A percentile compares a stretch with the other conserved stretches of the same genome.
Conservation (phyloP, 306 rosid species). For the Astragalus membranaceus region DNA sequence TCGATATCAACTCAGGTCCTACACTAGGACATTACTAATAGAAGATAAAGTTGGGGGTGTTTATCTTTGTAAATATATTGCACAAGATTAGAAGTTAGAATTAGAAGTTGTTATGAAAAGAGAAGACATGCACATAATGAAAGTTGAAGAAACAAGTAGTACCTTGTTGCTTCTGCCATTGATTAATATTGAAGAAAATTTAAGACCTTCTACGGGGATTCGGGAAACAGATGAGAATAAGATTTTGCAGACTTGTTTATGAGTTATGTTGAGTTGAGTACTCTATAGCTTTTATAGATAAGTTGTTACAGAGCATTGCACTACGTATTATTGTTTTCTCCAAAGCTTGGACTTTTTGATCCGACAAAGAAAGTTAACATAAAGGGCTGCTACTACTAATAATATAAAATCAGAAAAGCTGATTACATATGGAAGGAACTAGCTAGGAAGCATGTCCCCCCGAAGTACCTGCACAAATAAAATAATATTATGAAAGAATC, state of each 20-base stretch:
- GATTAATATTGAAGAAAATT: background rate
- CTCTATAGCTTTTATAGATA: background rate
- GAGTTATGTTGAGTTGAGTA: background rate
- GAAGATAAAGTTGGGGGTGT: too few relatives aligned
- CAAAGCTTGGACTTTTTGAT: background rate
- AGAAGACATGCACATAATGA: background rate
- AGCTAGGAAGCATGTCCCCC: background rate
- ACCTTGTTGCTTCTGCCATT: slow-evolving; percentile 27
- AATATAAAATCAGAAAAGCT: background rate
- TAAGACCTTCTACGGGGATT: too few relatives aligned
- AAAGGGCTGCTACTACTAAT: too few relatives aligned
- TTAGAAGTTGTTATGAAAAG: background rate
- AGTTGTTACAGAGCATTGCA: too few relatives aligned
- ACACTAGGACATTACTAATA: too few relatives aligned
- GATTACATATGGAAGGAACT: background rate
- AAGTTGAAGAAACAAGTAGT: background rate
- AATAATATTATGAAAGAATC: background rate
- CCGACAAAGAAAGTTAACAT: too few relatives aligned
- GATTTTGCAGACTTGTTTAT: background rate
- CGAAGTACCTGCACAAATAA: too few relatives aligned
- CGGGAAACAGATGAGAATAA: too few relatives aligned
- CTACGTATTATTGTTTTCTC: background rate
- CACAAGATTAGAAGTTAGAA: background rate
- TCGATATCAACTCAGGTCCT: too few relatives aligned
- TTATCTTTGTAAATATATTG: too few relatives aligned